Evolutionary conservation across 768 basidiomycete genomes (phyloP), one percentile per base, ranked within the genome.

Genomic region (Suillus tomentosus): DNA sequence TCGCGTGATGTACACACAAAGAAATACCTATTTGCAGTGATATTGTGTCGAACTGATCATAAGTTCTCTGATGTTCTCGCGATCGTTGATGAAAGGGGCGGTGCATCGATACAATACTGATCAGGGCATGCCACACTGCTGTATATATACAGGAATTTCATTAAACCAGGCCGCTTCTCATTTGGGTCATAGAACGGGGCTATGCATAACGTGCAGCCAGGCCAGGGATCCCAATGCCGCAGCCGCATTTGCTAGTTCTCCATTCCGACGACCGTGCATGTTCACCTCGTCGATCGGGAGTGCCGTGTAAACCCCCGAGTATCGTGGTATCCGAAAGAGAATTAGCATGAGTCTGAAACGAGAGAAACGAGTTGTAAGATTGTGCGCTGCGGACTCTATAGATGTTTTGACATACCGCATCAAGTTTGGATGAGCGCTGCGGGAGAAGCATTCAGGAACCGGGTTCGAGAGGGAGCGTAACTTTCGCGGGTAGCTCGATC

Each of bases 51-150:
- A 17, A 10, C 17, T 58, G 57, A 24, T 42, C 17, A 58, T 27
- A 42, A 27, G 15, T 58, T 42, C 39, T 42, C 3, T 58, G 57
- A 58, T 58, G 5, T 58, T 58, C 57, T 58, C 57, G 57, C 57
- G 57, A 58, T 58, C 39, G 39, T 42, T 58, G 57, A 58, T 58
- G 57, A 58, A 58, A 3, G 39, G 19, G 57, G 57, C 57, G 17
- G 24, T 58, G 57, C 57, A 58, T 58, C 56, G 39, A 57, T 15
- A 50, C n/a, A 5, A 31, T 45, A 10, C n/a, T 40, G 39, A 58
- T 58, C 57, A 42, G 24, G 56, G 56, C 9, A 2, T 40, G 24
- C 37, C 13, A 58, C 19, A 58, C 39, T 58, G 15, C 37, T 24
- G 56, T 39, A 57, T 37, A 58, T 24, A 57, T 37, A 57, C 39